Base-by-base conservation (phyloP, 2,329 filamentous ascomycete species). In the Cladosporium cucumerinum region DNA sequence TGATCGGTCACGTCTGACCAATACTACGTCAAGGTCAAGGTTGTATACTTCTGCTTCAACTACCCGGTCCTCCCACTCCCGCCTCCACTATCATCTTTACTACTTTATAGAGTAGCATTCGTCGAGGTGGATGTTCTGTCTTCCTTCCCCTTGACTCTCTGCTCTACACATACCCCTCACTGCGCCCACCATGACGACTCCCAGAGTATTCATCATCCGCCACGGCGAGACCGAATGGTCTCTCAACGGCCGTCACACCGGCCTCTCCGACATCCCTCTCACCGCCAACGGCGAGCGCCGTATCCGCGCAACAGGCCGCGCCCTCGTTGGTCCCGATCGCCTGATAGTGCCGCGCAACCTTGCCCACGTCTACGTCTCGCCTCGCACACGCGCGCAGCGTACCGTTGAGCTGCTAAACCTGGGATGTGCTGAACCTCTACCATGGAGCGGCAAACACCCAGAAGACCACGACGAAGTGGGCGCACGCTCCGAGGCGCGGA, bases 151-250 rank as follows among this genome's bases (percentile, higher is more conserved):
- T 39, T 57, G 12, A 2, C 32, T 25, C 32, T 39, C 30, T 25
- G 5, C 54, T 57, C 21, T 39, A n/a, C 21, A 23, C 30, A 23
- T 2, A 36, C 30, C 30, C 39, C 39, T 2, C 32, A 14, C 30
- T 21, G n/a, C 18, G n/a, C 52, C 28, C 32, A 21, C 39, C 43
- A 73, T 74, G 79, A 78, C 79, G 14, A 80, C 80, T 26, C 81
- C 81, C 6, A 76, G 81, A 58, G 80, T 83, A 74, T 83, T 83
- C 77, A 81, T 83, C 67, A 77, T 83, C 72, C 91, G 93, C 72
- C 93, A 97, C 75, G 94, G 94, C 79, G 94, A 97, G 81, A 98
- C 94, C 5, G 92, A 97, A 81, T 98, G 94, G 94, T 97, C 93
- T 1, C 87, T 97, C 60, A 90, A 90, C 72, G 94, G 76, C 63